Base-by-base conservation (phyloP, 495 filamentous ascomycete genomes). In the Neurospora tetrasperma region DNA sequence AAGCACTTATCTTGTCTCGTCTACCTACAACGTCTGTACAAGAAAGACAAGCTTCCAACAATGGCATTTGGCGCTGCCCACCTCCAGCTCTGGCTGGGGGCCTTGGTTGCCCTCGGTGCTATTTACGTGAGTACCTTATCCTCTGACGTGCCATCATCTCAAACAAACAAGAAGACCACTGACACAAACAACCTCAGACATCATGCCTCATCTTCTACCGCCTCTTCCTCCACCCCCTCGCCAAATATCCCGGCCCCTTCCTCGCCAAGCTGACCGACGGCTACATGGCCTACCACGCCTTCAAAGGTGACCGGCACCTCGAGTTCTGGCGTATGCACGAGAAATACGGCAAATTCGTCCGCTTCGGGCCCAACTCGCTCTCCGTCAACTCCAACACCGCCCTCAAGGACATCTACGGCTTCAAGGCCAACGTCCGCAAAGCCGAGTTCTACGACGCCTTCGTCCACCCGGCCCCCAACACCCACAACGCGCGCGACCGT, bases 211-310 rank as follows among this genome's bases (percentile, higher is more conserved):
- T 81, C 69, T 71, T 86, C 70, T 90, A 90, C 78, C 80, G 84
- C 18, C 42, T 90, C 54, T 88, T 84, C 74, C 85, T 92, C 75
- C 90, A 92, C 76, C 90, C 89, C 6, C 78, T 91, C 6, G 84
- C 88, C n/a, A 88, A 87, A 75, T 91, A 91, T 73, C 90, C 90
- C 2, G 90, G 90, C 0, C 90, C 90, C 0, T 80, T 88, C 42
- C 78, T 90, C 2, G 88, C 85, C 70, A 87, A 86, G 76, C 79
- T 89, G 59, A 88, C 89, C 23, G 83, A 86, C 74, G 84, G 83
- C 72, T 86, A 89, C 77, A 81, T 85, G 46, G 82, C 86, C 44
- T 88, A 89, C 73, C 85, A 90, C 79, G 83, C 87, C 31, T 89
- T 81, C 78, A 84, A 83, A 73, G 87, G 88, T 48, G 88, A 92